phyloP scores from a whole-genome alignment of 768 basidiomycete species.

The Pulveroboletus sp. region DNA sequence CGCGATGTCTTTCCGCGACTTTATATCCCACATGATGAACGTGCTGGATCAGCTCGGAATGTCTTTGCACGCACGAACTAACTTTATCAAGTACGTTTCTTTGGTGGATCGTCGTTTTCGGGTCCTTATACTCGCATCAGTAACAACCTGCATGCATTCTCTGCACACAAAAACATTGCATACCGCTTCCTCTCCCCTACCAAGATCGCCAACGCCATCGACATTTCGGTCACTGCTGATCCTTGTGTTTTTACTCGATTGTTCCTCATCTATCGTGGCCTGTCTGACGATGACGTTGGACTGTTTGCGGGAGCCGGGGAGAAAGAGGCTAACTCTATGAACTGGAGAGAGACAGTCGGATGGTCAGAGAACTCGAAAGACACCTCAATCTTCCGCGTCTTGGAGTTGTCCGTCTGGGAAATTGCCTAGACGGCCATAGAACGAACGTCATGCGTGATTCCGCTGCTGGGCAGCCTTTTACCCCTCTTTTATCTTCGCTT shows the following conservation, averaged over 20 bases:
- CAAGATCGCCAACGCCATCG: slow-evolving; percentile 81
- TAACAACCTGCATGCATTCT: slow-evolving; percentile 71
- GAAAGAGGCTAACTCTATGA: slow-evolving; percentile 77
- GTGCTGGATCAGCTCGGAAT: slow-evolving; percentile 85
- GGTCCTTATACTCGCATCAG: slow-evolving; percentile 34
- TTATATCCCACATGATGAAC: slow-evolving; percentile 73
- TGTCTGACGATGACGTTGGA: slow-evolving; percentile 75
- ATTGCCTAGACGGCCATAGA: slow-evolving; percentile 38
- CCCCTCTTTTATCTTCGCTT: slow-evolving; percentile 3
- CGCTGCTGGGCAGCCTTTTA: slow-evolving; percentile 19
- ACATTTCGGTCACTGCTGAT: slow-evolving; percentile 78
- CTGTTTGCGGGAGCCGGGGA: slow-evolving; percentile 75
- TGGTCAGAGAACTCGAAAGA: slow-evolving; percentile 84
- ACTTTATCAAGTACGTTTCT: slow-evolving; percentile 69
- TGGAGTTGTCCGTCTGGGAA: slow-evolving; percentile 79
- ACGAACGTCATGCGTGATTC: slow-evolving; percentile 2
- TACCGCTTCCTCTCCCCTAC: slow-evolving; percentile 82
- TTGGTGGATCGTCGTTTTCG: not conserved
- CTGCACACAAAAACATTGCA: slow-evolving; percentile 79
- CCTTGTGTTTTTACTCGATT: slow-evolving; percentile 79
- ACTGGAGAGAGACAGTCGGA: slow-evolving; percentile 77
- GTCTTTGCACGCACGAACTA: slow-evolving; percentile 76
- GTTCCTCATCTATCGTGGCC: slow-evolving; percentile 82
- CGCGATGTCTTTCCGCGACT: slow-evolving; percentile 79
- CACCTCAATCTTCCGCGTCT: slow-evolving; percentile 63